Evolutionary conservation across 805 yeast genomes (phyloP), one percentile per base, ranked within the genome.

Genomic region (Sugiyamaella lignohabitans): DNA sequence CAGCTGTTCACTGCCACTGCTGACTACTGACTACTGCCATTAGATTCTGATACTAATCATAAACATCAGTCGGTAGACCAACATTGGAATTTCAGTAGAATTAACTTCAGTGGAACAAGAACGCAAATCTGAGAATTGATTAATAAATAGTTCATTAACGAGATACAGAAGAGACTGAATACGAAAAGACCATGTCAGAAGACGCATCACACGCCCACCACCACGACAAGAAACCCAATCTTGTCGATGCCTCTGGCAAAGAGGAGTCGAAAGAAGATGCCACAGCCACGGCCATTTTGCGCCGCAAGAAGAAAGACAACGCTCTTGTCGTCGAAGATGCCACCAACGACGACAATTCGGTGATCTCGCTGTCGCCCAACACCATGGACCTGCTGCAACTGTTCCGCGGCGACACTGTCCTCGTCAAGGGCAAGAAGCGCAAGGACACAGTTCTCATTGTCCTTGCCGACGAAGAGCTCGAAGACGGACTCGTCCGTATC

Each of bases 281-380:
- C 55, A 87, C 96, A 45, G 99, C 99, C 55, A 93, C 98, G 47
- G 99, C 99, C 40, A 93, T 93, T 62, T 74, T 93, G 62, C 84
- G 96, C 73, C 80, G 91, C 71, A 93, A 93, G 82, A 91, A 93
- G 93, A 91, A 91, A 78, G 96, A 85, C 63, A 93, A 93, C 67
- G 87, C 95, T 45, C 73, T 93, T 58, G 71, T 93, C 54, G 98
- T 93, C 44, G 99, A 93, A 64, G 98, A 93, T 69, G 98, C 99
- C 54, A 80, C 83, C 60, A 87, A 86, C 60, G 99, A 93, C 67
- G 99, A 93, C 68, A 93, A 93, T 70, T 88, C 98, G 23, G 94
- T 91, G 54, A 86, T 93, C 65, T 84, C 97, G 43, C 86, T 93
- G 83, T 84, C 94, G 30, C 85, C 96, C 16, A 83, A 83, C 66